A percentile compares a stretch with the other conserved stretches of the same genome.
These are phyloP conservation scores for Creolimax fragrantissima DNA, from an alignment of 78 protist species.

Conservation along the genomic window DNA sequence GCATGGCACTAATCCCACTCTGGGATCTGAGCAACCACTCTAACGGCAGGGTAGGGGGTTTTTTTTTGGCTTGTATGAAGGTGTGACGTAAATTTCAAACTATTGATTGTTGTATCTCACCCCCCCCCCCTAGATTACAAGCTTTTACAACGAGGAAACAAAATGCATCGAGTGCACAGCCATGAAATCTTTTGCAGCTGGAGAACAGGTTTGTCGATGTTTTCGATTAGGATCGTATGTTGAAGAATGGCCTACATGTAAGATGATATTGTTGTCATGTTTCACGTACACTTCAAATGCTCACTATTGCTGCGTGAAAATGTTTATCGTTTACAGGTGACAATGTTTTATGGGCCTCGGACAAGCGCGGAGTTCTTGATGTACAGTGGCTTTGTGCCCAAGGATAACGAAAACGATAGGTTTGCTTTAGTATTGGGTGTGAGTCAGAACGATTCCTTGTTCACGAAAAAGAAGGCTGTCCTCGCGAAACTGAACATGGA, in stretches of 20 bases:
- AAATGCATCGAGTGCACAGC: not conserved
- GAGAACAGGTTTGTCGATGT: not conserved
- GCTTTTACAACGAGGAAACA: not conserved
- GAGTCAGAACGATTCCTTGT: not conserved
- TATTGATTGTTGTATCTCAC: no score
- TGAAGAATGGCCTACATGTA: no score
- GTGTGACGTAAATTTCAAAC: no score
- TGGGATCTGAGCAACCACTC: not conserved
- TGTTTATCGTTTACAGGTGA: not conserved
- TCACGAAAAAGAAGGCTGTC: not conserved
- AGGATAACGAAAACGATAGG: not conserved
- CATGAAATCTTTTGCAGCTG: not conserved
- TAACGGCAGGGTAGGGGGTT: not conserved
- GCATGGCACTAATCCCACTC: not conserved
- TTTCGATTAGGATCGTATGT: no score
- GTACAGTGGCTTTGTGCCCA: not conserved
- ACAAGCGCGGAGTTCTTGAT: not conserved
- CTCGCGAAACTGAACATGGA: no score
- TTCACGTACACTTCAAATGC: no score
- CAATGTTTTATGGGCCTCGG: not conserved
- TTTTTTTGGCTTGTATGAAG: no score
- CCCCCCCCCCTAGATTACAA: no score
- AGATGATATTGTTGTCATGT: no score
- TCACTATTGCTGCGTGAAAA: no score
- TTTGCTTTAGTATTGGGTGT: not conserved